Evolutionary conservation across 2,329 filamentous ascomycete species (phyloP).

Genomic region (Arachnomyces sp.): DNA sequence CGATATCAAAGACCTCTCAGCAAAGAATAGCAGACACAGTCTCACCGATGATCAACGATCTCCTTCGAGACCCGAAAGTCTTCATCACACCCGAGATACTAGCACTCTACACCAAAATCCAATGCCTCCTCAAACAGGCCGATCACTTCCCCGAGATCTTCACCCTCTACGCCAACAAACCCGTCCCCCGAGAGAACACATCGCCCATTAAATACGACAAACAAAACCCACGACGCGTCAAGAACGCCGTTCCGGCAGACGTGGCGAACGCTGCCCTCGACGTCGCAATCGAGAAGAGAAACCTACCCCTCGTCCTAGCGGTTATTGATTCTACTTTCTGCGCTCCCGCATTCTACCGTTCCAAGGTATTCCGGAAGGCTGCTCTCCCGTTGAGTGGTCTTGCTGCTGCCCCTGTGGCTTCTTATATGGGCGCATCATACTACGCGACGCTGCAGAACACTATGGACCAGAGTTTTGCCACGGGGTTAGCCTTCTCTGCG

Average conservation of each 20-base stretch:
- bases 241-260: conserved; percentile 63
- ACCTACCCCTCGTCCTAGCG: conserved; percentile 69
- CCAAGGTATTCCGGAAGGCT: conserved; percentile 38
- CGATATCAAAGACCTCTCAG: conserved; percentile 23
- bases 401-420: conserved; percentile 26
- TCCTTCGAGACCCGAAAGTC: conserved; percentile 67
- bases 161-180: conserved; percentile 75
- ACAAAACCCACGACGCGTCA: conserved; percentile 60
- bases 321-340: conserved; percentile 59
- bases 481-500: conserved; percentile 69
- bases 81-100: conserved; percentile 71
- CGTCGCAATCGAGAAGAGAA: conserved; percentile 69
- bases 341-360: conserved; percentile 35
- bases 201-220: conserved; percentile 53
- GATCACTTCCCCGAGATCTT: conserved; percentile 74
- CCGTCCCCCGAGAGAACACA: conserved; percentile 56
- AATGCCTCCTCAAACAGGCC: conserved; percentile 64
- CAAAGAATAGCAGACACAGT: conserved; percentile 37
- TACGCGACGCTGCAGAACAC: conserved; percentile 59
- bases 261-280: conserved; percentile 68
- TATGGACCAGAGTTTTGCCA: conserved; percentile 70
- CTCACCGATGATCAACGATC: conserved; percentile 54
- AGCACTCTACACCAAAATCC: conserved; percentile 65
- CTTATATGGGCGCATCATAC: conserved; percentile 63
- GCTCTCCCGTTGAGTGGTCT: conserved; percentile 34